These are phyloP conservation scores for Fusarium sororula DNA, from an alignment of 2,329 filamentous ascomycete species.

Conservation along the genomic window DNA sequence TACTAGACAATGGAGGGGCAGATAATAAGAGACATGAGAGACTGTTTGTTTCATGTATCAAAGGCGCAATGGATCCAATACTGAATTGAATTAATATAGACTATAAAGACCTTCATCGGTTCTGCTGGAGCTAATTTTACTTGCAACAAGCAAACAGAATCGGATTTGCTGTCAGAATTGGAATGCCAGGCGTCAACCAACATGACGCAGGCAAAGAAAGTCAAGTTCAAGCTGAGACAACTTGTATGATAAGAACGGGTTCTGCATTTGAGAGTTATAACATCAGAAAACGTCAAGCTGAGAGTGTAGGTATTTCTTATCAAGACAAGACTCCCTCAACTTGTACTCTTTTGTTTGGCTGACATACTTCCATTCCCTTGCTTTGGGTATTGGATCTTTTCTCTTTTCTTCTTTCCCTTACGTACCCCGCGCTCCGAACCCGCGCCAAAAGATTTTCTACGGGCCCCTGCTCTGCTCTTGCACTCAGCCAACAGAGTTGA, in stretches of 20 bases:
- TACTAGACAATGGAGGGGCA: background rate
- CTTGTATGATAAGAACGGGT: background rate
- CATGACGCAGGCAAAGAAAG: constrained; percentile 31
- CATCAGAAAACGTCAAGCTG: background rate
- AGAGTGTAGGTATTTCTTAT: background rate
- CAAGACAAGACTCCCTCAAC: background rate
- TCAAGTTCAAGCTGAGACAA: background rate
- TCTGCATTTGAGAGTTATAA: background rate
- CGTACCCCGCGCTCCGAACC: constrained; percentile 38
- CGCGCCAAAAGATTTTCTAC: constrained; percentile 42
- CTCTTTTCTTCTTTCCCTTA: background rate
- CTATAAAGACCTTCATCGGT: no score
- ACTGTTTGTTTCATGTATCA: background rate
- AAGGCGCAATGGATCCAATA: no score
- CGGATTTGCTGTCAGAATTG: no score
- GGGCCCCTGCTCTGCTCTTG: constrained; percentile 14
- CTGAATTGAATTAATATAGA: no score
- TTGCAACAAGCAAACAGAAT: background rate
- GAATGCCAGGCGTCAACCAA: constrained; percentile 25
- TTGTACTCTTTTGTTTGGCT: background rate
- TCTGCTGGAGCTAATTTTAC: background rate
- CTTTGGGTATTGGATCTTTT: background rate
- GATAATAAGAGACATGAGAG: background rate
- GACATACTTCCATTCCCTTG: background rate
- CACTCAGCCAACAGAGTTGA: constrained; percentile 26